These are phyloP conservation scores for Podaxis sp. DNA, from an alignment of 768 basidiomycete genomes.

Conservation along the genomic window DNA sequence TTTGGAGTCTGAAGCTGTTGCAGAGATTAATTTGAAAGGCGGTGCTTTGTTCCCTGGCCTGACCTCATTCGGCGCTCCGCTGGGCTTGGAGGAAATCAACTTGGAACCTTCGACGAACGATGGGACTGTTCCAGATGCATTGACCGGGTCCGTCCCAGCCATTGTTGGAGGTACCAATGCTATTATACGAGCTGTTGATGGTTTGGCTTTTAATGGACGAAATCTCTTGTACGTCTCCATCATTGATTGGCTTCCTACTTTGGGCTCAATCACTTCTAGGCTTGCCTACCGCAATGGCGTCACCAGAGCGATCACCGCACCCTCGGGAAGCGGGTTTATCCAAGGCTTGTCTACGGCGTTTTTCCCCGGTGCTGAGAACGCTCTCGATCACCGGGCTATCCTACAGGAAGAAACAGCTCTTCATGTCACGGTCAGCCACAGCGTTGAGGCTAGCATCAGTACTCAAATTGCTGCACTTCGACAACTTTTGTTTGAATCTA, in stretches of 20 bases:
- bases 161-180: conserved; percentile 41
- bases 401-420: conserved; percentile 63
- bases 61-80: conserved; percentile 56
- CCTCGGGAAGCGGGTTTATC: conserved; percentile 53
- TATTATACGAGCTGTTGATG: conserved; percentile 63
- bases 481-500: conserved; percentile 34
- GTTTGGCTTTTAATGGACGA: conserved; percentile 51
- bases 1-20: conserved; percentile 12
- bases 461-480: conserved; percentile 61
- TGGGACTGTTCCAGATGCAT: conserved; percentile 55
- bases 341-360: conserved; percentile 64
- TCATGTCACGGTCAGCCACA: conserved; percentile 48
- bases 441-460: conserved; percentile 49
- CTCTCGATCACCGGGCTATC: conserved; percentile 62
- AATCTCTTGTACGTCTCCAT: conserved; percentile 44
- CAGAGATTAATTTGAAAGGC: conserved; percentile 54
- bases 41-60: conserved; percentile 64
- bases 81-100: conserved; percentile 71
- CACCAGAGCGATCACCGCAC: conserved; percentile 64
- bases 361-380: conserved; percentile 54
- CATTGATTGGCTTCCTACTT: background rate
- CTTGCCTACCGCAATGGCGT: conserved; percentile 75
- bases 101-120: conserved; percentile 67
- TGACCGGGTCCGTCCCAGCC: conserved; percentile 34
- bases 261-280: conserved; percentile 31